Percentiles rank a stretch among this genome's conserved stretches.
Conservation (phyloP, 2,329 filamentous ascomycete genomes). For the Pseudocercospora musae region DNA sequence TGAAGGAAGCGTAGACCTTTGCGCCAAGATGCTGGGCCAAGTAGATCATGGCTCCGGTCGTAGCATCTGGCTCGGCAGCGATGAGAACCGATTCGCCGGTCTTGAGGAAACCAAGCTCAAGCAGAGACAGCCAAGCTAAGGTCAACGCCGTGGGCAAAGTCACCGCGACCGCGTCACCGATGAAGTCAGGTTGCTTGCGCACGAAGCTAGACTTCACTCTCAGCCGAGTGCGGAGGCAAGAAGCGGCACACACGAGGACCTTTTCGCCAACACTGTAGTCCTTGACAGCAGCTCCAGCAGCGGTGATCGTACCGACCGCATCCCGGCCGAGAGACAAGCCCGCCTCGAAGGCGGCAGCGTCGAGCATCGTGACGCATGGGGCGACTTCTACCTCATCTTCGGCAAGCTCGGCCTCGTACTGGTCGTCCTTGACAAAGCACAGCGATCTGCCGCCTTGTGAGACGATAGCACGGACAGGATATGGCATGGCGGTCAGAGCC, state of each 20-base stretch:
- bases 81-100: slow-evolving; percentile 1
- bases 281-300: not conserved
- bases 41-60: slow-evolving; percentile 2
- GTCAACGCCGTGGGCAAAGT: not conserved
- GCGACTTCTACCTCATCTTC: slow-evolving; percentile 1
- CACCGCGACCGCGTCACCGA: slow-evolving; percentile 2
- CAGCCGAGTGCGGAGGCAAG: not conserved
- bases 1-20: not conserved
- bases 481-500: not conserved
- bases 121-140: not conserved
- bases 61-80: not conserved
- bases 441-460: not conserved
- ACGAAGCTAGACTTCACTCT: not conserved
- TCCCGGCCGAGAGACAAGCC: not conserved
- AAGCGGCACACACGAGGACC: slow-evolving; percentile 1
- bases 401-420: not conserved
- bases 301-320: not conserved
- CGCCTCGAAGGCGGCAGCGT: not conserved
- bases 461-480: slow-evolving; percentile 4
- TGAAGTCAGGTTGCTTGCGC: slow-evolving; percentile 4
- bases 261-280: slow-evolving; percentile 4
- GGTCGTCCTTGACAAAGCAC: slow-evolving; percentile 4
- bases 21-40: slow-evolving; percentile 2
- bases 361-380: not conserved
- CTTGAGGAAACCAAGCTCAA: slow-evolving; percentile 2